phyloP scores from a whole-genome alignment of 139 green algal species.

The Tetraselmis striata region DNA sequence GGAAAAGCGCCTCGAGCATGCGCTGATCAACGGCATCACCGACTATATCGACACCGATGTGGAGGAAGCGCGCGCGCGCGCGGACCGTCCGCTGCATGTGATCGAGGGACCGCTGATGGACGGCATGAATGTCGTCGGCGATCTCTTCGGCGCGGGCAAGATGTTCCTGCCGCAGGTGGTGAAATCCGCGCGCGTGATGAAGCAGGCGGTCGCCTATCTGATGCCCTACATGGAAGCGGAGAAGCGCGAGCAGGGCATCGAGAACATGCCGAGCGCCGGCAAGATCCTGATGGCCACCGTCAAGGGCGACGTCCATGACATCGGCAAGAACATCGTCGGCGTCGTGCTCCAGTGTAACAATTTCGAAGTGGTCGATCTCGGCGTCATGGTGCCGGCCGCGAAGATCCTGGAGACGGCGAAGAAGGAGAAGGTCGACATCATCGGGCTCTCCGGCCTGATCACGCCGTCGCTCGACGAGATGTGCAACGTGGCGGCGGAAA shows the following conservation, averaged over 20 bases:
- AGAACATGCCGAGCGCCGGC: slow-evolving; percentile 20
- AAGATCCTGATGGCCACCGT: slow-evolving; percentile 49
- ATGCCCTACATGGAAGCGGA: slow-evolving; percentile 62
- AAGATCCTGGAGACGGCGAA: slow-evolving; percentile 40
- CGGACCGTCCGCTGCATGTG: slow-evolving; percentile 43
- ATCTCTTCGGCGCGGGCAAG: slow-evolving; percentile 53
- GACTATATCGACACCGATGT: slow-evolving; percentile 46
- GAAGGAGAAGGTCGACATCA: slow-evolving; percentile 46
- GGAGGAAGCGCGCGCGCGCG: slow-evolving; percentile 39
- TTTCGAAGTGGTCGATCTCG: slow-evolving; percentile 54
- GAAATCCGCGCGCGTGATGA: slow-evolving; percentile 58
- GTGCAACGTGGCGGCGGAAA: slow-evolving; percentile 44
- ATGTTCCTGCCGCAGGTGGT: slow-evolving; percentile 55
- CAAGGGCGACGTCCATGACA: slow-evolving; percentile 58
- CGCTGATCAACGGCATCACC: slow-evolving; percentile 55
- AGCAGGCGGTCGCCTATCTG: slow-evolving; percentile 46
- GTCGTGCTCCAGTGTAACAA: slow-evolving; percentile 60
- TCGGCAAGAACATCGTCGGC: slow-evolving; percentile 61
- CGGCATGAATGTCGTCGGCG: slow-evolving; percentile 56
- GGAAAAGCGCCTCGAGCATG: slow-evolving; percentile 35
- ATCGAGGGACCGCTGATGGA: slow-evolving; percentile 59
- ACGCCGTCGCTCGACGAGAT: slow-evolving; percentile 57
- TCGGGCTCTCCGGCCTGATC: slow-evolving; percentile 50
- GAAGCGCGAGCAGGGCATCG: slow-evolving; percentile 27
- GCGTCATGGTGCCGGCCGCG: slow-evolving; percentile 43